Evolutionary conservation across 2,329 filamentous ascomycete genomes (phyloP).

Genomic region (Ophiocordyceps camponoti-rufipedis): DNA sequence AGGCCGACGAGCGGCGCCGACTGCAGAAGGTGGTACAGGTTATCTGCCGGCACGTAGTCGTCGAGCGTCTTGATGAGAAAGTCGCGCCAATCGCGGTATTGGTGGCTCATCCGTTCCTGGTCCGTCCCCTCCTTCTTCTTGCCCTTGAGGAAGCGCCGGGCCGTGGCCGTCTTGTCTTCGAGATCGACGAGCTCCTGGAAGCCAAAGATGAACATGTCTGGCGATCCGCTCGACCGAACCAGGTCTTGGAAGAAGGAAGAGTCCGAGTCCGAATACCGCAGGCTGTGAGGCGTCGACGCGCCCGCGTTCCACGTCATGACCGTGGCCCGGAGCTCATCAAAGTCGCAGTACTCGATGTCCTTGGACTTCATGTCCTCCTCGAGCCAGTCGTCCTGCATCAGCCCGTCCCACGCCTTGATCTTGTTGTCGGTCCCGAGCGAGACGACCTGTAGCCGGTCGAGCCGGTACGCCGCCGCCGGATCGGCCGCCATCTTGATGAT

Average conservation of each 20-base stretch:
- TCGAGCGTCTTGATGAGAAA: slow-evolving; percentile 70
- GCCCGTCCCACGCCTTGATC: slow-evolving; percentile 76
- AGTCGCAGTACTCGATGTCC: slow-evolving; percentile 69
- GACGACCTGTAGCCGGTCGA: slow-evolving; percentile 69
- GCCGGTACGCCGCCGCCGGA: slow-evolving; percentile 63
- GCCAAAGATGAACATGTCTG: slow-evolving; percentile 85
- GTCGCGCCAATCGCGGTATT: slow-evolving; percentile 93
- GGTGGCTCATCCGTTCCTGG: slow-evolving; percentile 86
- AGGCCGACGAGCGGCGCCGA: slow-evolving; percentile 77
- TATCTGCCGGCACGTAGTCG: slow-evolving; percentile 59
- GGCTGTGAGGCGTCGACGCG: slow-evolving; percentile 73
- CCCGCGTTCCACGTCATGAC: slow-evolving; percentile 96
- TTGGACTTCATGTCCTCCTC: slow-evolving; percentile 73
- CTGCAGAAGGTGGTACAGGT: slow-evolving; percentile 72
- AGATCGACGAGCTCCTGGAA: slow-evolving; percentile 98
- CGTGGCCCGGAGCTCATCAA: slow-evolving; percentile 61
- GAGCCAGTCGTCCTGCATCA: slow-evolving; percentile 89
- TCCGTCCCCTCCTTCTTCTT: slow-evolving; percentile 72
- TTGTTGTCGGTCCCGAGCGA: slow-evolving; percentile 78
- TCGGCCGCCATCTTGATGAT: slow-evolving; percentile 65
- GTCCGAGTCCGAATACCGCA: slow-evolving; percentile 54
- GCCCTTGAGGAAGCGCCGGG: slow-evolving; percentile 79
- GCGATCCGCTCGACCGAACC: slow-evolving; percentile 55
- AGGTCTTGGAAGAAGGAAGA: slow-evolving; percentile 65
- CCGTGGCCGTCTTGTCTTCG: slow-evolving; percentile 92